Evolutionary conservation across 192 early-diverging fungal species (phyloP), one percentile per base, ranked within the genome.

Genomic region (Podila epicladia): DNA sequence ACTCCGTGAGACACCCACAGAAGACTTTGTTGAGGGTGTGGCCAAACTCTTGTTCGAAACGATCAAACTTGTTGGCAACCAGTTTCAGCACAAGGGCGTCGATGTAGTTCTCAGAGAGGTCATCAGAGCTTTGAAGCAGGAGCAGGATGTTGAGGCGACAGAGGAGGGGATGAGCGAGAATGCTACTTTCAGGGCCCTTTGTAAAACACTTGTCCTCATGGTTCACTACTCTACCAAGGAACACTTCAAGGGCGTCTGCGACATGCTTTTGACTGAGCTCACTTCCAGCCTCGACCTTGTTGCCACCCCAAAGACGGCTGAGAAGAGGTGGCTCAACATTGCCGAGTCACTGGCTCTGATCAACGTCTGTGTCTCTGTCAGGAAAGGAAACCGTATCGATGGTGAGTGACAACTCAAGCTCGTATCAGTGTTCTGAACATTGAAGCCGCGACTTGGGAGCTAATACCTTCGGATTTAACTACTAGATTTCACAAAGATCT

Each of bases 1-100:
- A n/a, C 67, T 89, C 17, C 71, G 65, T 20, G 75, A 85, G 28
- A 62, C 79, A 50, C 84, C 87, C 13, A 72, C 83, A 41, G 84
- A 76, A 33, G 80, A 82, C 8, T 94, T 90, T 82, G 77, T 84
- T 1, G 93, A 97, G 50, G 95, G 95, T 29, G 69, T 97, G 59
- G 87, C 92, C 3, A 86, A 95, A 69, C 64, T 98, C 58, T 92
- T 94, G 62, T 94, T 93, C 74, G 96, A 99, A 71, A 88, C 91
- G 33, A 87, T 96, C 73, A 95, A 97, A 73, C 85, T 89, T 65
- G 78, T 88, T 13, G 79, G 88, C 33, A 82, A 88, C 64, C 79
- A 79, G 45, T 77, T 90, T 48, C 89, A 88, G 60, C 83, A 85
- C 22, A 80, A 85, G 24, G 85, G 83, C 19, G 72, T 77, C 11